Percentiles rank a stretch among this genome's conserved stretches.
Conservation (phyloP, 2,329 filamentous ascomycete genomes). For the Aspergillus fumigatiaffinis region DNA sequence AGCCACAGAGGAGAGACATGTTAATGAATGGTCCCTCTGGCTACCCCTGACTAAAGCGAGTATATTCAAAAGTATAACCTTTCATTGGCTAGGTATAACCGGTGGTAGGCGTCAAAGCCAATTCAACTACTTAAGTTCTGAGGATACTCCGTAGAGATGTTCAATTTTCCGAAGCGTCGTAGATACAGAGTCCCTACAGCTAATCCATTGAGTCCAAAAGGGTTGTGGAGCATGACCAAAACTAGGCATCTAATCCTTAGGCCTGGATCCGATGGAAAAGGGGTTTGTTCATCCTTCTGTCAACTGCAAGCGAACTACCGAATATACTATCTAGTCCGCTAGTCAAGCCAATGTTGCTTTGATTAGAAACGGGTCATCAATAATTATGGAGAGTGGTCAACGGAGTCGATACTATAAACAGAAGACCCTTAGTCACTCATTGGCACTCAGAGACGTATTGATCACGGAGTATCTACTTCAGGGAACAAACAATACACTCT, state of each 20-base stretch:
- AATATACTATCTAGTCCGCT: neutral
- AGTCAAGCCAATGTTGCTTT: neutral
- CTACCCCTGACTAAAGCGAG: neutral
- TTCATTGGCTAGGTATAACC: neutral
- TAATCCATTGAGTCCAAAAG: neutral
- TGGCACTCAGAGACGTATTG: neutral
- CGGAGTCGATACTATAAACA: neutral
- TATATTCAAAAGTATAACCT: conserved; percentile 4
- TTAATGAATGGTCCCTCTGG: neutral
- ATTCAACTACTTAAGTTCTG: no score
- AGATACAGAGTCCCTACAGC: neutral
- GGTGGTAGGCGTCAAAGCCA: no score
- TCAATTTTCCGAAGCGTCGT: neutral
- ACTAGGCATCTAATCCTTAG: no score
- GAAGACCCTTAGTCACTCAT: neutral
- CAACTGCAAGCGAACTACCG: neutral
- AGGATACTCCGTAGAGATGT: no score
- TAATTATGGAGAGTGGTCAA: neutral
- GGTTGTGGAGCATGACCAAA: neutral
- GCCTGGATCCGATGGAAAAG: neutral
- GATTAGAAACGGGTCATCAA: neutral
- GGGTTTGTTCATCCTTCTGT: neutral
- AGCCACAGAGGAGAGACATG: neutral
- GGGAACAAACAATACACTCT: neutral
- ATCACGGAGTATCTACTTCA: neutral